Evolutionary conservation across 495 filamentous ascomycete species (phyloP), one percentile per base, ranked within the genome.

Genomic region (Corynascus novoguineensis): DNA sequence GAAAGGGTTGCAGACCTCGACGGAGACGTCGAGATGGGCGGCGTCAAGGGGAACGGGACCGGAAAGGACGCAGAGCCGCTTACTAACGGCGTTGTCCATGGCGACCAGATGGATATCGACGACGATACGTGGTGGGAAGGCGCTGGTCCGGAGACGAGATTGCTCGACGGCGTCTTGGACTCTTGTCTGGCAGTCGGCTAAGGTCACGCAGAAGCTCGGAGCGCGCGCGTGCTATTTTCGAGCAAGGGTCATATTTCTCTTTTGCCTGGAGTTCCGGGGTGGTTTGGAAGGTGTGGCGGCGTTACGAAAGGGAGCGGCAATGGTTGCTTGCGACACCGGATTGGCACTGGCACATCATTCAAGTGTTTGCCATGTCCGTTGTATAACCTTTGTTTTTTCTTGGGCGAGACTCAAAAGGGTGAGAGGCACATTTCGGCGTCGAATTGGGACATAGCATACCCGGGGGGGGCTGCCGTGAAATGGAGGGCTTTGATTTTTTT

Each of bases 61-160:
- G 60, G 60, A 32, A 68, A 66, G 60, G 66, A 49, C 14, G 10
- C 41, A 2, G 48, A 49, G 50, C 60, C 51, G 12, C 58, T 69
- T 4, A 62, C 71, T 58, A 71, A 78, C 68, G 73, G 76, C 52
- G 56, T 65, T 42, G 38, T 54, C 0, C 44, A 58, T 14, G 50
- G 32, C 53, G 84, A 86, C 35, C 72, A 73, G 11, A 85, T 86
- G 82, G 87, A 86, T 19, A 65, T 86, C 50, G 86, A 89, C 55
- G 80, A 79, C 27, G 78, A 78, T 5, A 80, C 85, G 19, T 81
- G 71, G 53, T 96, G 91, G 92, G 85, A 89, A 60, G 91, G 90
- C 5, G 84, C 81, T 25, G 79, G 78, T 15, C 69, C 74, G 28
- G 89, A 92, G 62, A 75, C 78, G 28, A 75, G 80, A 45, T 77